Evolutionary conservation across 495 filamentous ascomycete genomes (phyloP).

Genomic region (Bacidia rubella): DNA sequence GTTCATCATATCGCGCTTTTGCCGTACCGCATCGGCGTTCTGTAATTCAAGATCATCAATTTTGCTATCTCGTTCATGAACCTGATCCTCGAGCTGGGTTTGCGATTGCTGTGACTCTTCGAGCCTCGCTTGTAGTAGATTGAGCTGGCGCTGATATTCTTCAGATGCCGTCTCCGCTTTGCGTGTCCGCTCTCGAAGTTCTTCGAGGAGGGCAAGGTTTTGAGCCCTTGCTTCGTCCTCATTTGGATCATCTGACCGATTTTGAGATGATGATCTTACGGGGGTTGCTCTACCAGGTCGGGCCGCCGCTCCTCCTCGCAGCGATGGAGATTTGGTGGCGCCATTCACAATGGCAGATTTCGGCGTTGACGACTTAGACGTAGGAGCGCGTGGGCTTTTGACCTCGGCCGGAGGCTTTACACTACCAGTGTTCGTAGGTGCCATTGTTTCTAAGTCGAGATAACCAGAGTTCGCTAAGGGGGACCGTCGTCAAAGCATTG

Average conservation of each 20-base stretch:
- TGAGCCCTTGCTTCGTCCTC: slow-evolving; percentile 54
- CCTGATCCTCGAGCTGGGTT: slow-evolving; percentile 66
- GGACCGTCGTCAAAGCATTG: not conserved
- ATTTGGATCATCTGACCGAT: slow-evolving; percentile 13
- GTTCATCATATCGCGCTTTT: slow-evolving; percentile 76
- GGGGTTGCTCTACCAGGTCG: slow-evolving; percentile 5
- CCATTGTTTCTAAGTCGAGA: not conserved
- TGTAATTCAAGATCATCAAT: slow-evolving; percentile 69
- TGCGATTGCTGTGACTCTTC: slow-evolving; percentile 80
- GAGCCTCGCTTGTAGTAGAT: slow-evolving; percentile 70
- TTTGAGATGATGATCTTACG: not conserved
- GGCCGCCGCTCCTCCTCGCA: slow-evolving; percentile 7
- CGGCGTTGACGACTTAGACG: slow-evolving; percentile 9
- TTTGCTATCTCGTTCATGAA: slow-evolving; percentile 69
- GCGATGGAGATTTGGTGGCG: slow-evolving; percentile 11
- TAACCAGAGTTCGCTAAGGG: too few relatives aligned
- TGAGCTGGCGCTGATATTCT: slow-evolving; percentile 68
- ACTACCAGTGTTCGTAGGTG: not conserved
- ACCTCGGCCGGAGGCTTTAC: not conserved
- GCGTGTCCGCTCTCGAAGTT: slow-evolving; percentile 65
- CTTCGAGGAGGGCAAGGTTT: slow-evolving; percentile 67
- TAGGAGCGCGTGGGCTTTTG: slow-evolving; percentile 5
- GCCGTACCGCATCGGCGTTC: slow-evolving; percentile 60
- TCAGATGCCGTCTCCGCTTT: slow-evolving; percentile 69
- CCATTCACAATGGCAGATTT: slow-evolving; percentile 11